A percentile compares a stretch with the other conserved stretches of the same genome.
phyloP scores from a whole-genome alignment of 2,329 filamentous ascomycete genomes.

The Hymenoscyphus infarciens region DNA sequence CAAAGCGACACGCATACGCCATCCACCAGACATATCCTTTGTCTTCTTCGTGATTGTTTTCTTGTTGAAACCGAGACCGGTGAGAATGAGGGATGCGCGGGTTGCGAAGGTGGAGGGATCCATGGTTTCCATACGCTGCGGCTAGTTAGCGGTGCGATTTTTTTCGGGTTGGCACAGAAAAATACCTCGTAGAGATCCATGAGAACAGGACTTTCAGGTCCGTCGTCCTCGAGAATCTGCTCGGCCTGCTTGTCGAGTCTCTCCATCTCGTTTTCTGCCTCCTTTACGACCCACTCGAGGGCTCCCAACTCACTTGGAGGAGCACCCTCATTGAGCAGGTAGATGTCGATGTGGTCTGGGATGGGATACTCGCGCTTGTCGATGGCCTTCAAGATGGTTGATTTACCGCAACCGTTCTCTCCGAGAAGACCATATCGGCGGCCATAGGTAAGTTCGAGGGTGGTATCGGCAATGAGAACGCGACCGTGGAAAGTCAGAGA shows the following conservation, averaged over 20 bases:
- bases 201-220: constrained; percentile 83
- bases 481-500: constrained; percentile 97
- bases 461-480: constrained; percentile 91
- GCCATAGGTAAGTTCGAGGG: constrained; percentile 86
- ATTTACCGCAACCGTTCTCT: constrained; percentile 99
- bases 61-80: constrained; percentile 99
- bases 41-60: constrained; percentile 97
- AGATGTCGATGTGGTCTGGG: constrained; percentile 95
- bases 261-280: constrained; percentile 90
- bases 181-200: constrained; percentile 94
- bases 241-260: constrained; percentile 86
- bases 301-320: constrained; percentile 85
- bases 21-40: constrained; percentile 99
- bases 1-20: constrained; percentile 98
- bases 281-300: constrained; percentile 92
- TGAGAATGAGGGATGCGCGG: constrained; percentile 92
- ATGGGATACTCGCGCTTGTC: constrained; percentile 91
- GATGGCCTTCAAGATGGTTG: constrained; percentile 94
- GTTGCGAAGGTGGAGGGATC: constrained; percentile 96
- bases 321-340: constrained; percentile 95
- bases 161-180: constrained; percentile 19
- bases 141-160: constrained; percentile 20
- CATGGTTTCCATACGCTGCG: constrained; percentile 95
- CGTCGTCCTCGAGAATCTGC: constrained; percentile 84
- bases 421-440: constrained; percentile 92